A percentile compares a stretch with the other conserved stretches of the same genome.
Evolutionary conservation across 352 stramenopile genomes (phyloP).

Genomic region (Phytophthora rubi): DNA sequence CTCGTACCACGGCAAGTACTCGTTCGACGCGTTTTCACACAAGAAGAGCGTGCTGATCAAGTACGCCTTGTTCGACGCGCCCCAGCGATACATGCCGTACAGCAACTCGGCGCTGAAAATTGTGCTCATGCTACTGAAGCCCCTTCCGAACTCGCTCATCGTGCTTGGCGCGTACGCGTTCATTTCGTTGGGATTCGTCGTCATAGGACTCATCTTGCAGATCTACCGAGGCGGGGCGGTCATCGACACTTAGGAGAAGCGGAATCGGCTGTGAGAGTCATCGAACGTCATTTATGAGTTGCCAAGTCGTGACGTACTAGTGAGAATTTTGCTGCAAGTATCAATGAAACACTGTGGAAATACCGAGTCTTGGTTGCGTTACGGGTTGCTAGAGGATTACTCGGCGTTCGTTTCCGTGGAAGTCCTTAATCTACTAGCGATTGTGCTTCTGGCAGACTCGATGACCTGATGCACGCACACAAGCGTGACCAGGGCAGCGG

Average conservation of each 20-base stretch:
- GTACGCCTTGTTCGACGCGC: constrained; percentile 58
- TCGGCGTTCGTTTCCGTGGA: background rate
- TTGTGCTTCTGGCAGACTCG: constrained; percentile 24
- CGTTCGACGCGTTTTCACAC: constrained; percentile 83
- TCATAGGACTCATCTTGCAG: no score
- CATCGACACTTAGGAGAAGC: no score
- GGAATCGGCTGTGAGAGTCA: no score
- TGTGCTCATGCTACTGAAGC: constrained; percentile 37
- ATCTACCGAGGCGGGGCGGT: no score
- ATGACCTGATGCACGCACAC: constrained; percentile 46
- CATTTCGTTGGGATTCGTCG: constrained; percentile 12
- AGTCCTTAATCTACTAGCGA: constrained; percentile 6
- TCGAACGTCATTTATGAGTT: no score
- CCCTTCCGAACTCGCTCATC: constrained; percentile 43
- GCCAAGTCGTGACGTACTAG: no score
- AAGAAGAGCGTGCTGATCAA: constrained; percentile 67
- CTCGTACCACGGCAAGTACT: constrained; percentile 81
- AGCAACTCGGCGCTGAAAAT: constrained; percentile 33
- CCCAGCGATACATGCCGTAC: constrained; percentile 75
- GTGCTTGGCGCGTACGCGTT: constrained; percentile 39
- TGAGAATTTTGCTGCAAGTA: no score
- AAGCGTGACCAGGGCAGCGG: constrained; percentile 37
- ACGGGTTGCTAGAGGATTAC: background rate
- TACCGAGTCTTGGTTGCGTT: no score
- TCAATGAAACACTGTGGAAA: no score